phyloP scores from a whole-genome alignment of 2,329 filamentous ascomycete genomes.

The Clarireedia sp. region DNA sequence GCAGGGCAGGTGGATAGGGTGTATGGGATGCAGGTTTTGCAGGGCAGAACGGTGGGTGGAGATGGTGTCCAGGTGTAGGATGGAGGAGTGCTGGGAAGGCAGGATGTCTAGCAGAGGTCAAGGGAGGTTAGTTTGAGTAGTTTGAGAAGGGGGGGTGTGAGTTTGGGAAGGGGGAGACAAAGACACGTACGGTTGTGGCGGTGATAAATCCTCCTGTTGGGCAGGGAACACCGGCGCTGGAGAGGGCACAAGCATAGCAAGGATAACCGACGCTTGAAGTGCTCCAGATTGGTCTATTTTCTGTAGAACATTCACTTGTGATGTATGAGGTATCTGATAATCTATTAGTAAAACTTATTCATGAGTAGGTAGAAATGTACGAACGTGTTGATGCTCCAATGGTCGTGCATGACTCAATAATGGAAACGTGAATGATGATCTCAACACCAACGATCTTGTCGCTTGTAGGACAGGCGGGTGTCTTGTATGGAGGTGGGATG shows the following conservation, averaged over 20 bases:
- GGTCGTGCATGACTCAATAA: constrained; percentile 26
- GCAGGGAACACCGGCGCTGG: constrained; percentile 8
- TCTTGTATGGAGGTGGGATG: constrained; percentile 14
- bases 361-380: background rate
- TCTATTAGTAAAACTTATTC: too few relatives aligned
- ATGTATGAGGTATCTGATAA: constrained; percentile 7
- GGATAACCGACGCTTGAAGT: constrained; percentile 12
- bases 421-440: constrained; percentile 27
- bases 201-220: constrained; percentile 10
- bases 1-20: constrained; percentile 13
- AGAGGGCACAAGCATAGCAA: constrained; percentile 14
- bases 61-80: constrained; percentile 12
- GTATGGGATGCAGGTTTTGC: constrained; percentile 13
- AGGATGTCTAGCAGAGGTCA: constrained; percentile 6
- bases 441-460: constrained; percentile 28
- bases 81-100: constrained; percentile 6
- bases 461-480: constrained; percentile 10
- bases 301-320: constrained; percentile 11
- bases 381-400: constrained; percentile 6
- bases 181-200: constrained; percentile 5
- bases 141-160: too few relatives aligned
- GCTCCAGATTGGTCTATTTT: constrained; percentile 13
- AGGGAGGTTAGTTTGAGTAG: background rate
- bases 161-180: too few relatives aligned
- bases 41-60: constrained; percentile 8